Conservation (phyloP, 2,329 filamentous ascomycete genomes). For the Fusarium denticulatum region DNA sequence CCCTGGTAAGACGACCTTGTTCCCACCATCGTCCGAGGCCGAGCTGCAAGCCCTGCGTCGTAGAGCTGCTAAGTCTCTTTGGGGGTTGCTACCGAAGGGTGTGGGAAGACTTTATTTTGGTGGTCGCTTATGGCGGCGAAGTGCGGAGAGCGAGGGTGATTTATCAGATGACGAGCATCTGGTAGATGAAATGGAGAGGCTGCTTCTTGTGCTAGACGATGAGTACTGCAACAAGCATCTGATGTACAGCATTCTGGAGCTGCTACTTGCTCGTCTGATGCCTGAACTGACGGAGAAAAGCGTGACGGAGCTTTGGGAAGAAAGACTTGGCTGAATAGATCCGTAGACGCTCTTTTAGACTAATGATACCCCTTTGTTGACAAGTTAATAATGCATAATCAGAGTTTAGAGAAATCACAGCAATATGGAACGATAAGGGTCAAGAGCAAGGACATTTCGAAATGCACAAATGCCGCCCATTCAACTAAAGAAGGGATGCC, state of each 20-base stretch:
- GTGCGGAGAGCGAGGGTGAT: constrained; percentile 33
- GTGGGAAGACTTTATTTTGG: constrained; percentile 63
- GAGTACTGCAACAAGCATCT: constrained; percentile 93
- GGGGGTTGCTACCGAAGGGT: constrained; percentile 58
- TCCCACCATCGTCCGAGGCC: constrained; percentile 68
- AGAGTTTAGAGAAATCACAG: background rate
- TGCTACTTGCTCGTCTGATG: constrained; percentile 81
- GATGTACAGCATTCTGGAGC: constrained; percentile 82
- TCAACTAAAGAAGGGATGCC: constrained; percentile 40
- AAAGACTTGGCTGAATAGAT: constrained; percentile 63
- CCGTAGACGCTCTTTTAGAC: constrained; percentile 16
- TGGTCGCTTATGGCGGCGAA: constrained; percentile 47
- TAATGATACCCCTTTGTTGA: constrained; percentile 37
- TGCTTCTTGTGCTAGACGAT: constrained; percentile 81
- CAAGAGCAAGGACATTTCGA: constrained; percentile 37
- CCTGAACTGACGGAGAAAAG: constrained; percentile 83
- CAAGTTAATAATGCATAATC: constrained; percentile 1
- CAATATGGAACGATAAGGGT: background rate
- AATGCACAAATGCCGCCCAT: constrained; percentile 45
- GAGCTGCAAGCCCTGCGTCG: constrained; percentile 70
- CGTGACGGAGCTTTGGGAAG: constrained; percentile 76
- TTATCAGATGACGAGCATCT: constrained; percentile 53
- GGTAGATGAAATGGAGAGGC: constrained; percentile 68
- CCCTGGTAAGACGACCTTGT: constrained; percentile 70
- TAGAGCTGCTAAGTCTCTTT: constrained; percentile 71